Evolutionary conservation across 208 protist species (phyloP).

Genomic region (Leishmania amazonensis): DNA sequence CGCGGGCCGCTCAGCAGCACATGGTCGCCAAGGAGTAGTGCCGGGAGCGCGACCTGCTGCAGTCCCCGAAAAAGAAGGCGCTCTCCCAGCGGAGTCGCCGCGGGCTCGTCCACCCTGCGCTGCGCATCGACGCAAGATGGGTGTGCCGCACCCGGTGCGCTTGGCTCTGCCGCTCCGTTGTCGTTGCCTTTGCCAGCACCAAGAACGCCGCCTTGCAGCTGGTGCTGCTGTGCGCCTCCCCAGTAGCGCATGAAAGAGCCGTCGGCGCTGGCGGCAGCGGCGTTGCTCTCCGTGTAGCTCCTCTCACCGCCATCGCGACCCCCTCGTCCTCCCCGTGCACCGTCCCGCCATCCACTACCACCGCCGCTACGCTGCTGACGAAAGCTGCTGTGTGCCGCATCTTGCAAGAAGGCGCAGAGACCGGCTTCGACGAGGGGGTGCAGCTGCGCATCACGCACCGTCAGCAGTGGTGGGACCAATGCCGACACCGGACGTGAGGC

Average conservation of each 20-base stretch:
- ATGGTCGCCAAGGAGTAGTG: slow-evolving; percentile 75
- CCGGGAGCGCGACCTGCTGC: slow-evolving; percentile 62
- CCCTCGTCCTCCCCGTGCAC: slow-evolving; percentile 9
- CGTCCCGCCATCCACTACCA: slow-evolving; percentile 8
- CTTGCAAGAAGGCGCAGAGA: slow-evolving; percentile 15
- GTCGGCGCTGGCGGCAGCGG: background rate
- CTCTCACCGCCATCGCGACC: slow-evolving; percentile 3
- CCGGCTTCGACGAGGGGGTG: slow-evolving; percentile 32
- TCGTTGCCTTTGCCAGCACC: background rate
- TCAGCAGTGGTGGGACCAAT: slow-evolving; percentile 51
- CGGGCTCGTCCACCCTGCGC: background rate
- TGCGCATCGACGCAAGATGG: background rate
- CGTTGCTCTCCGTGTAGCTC: background rate
- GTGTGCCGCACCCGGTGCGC: background rate
- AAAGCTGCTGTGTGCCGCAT: background rate
- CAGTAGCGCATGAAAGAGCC: background rate
- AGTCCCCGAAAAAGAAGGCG: slow-evolving; percentile 34
- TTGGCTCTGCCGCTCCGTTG: background rate
- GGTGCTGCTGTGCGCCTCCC: background rate
- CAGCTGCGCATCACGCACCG: slow-evolving; percentile 42
- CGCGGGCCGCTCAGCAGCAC: slow-evolving; percentile 59
- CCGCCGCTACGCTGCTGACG: background rate
- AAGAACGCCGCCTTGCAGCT: background rate
- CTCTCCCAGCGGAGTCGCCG: background rate
- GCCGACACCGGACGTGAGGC: slow-evolving; percentile 28